Conservation (phyloP, 768 basidiomycete species). For the Cyclocybe cylindracea region DNA sequence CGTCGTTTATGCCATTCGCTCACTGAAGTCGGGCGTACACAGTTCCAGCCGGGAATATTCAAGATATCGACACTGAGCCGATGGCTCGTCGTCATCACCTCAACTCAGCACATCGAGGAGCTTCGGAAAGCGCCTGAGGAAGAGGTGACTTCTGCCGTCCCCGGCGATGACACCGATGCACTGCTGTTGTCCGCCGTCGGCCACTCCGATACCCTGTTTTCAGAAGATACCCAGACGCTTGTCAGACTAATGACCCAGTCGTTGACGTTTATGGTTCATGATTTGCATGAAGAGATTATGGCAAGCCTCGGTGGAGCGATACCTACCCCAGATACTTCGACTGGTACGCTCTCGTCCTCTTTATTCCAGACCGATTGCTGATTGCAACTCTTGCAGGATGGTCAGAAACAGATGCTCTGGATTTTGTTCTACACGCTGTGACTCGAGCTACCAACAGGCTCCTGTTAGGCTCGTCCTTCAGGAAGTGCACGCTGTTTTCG, state of each 20-base stretch:
- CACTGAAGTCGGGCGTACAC: slow-evolving; percentile 1
- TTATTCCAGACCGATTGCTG: slow-evolving; percentile 34
- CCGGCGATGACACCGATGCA: slow-evolving; percentile 17
- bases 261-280: slow-evolving; percentile 28
- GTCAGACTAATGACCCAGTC: slow-evolving; percentile 20
- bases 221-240: neutral
- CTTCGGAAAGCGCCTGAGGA: slow-evolving; percentile 39
- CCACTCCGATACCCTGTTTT: slow-evolving; percentile 1
- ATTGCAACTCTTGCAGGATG: slow-evolving; percentile 10
- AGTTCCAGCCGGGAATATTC: slow-evolving; percentile 21
- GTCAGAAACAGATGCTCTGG: slow-evolving; percentile 13
- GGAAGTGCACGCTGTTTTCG: slow-evolving; percentile 10
- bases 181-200: slow-evolving; percentile 4
- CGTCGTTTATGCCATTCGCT: neutral
- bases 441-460: slow-evolving; percentile 8
- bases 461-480: slow-evolving; percentile 20
- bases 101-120: slow-evolving; percentile 36
- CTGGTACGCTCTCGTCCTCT: neutral
- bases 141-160: slow-evolving; percentile 31
- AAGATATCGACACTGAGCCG: slow-evolving; percentile 25
- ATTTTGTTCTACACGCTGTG: slow-evolving; percentile 3
- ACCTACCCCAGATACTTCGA: neutral
- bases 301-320: slow-evolving; percentile 33
- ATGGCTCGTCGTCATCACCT: slow-evolving; percentile 42
- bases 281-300: slow-evolving; percentile 46